Evolutionary conservation across 192 early-diverging fungal species (phyloP).

Genomic region (Coemansia sp.): DNA sequence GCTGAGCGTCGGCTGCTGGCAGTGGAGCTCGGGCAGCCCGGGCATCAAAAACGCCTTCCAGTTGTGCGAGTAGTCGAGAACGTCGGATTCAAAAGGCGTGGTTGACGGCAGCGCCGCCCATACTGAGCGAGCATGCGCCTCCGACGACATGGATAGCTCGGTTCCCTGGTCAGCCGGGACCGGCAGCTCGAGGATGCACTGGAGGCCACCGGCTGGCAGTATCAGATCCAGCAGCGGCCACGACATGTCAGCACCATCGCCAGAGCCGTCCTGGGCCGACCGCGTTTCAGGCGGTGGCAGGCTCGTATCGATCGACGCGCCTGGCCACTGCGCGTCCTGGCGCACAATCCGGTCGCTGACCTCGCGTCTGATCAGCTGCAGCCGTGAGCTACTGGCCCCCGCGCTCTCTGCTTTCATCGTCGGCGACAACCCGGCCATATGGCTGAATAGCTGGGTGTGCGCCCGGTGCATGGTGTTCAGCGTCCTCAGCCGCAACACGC

Average conservation of each 20-base stretch:
- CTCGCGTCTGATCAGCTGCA: slow-evolving; percentile 16
- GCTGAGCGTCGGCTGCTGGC: slow-evolving; percentile 17
- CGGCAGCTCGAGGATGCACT: slow-evolving; percentile 28
- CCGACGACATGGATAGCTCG: slow-evolving; percentile 14
- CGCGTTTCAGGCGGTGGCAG: slow-evolving; percentile 7
- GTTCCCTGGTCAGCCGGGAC: not conserved
- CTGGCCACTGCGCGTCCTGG: slow-evolving; percentile 35
- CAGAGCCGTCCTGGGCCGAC: slow-evolving; percentile 1
- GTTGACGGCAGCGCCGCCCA: slow-evolving; percentile 4
- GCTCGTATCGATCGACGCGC: slow-evolving; percentile 6
- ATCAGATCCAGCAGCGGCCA: no score
- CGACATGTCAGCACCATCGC: no score
- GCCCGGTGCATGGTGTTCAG: slow-evolving; percentile 22
- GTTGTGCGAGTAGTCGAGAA: slow-evolving; percentile 9
- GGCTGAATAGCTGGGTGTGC: slow-evolving; percentile 8
- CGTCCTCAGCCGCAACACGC: slow-evolving; percentile 17
- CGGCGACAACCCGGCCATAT: not conserved
- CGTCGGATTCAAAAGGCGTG: not conserved
- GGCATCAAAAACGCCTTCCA: slow-evolving; percentile 21
- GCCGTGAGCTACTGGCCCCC: slow-evolving; percentile 2
- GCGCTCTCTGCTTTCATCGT: not conserved
- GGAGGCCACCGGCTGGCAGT: slow-evolving; percentile 30
- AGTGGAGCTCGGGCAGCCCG: slow-evolving; percentile 16
- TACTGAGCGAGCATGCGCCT: slow-evolving; percentile 14
- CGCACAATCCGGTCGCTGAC: slow-evolving; percentile 3